These are phyloP conservation scores for Fusarium sulawesiense DNA, from an alignment of 2,329 filamentous ascomycete species.

Conservation along the genomic window DNA sequence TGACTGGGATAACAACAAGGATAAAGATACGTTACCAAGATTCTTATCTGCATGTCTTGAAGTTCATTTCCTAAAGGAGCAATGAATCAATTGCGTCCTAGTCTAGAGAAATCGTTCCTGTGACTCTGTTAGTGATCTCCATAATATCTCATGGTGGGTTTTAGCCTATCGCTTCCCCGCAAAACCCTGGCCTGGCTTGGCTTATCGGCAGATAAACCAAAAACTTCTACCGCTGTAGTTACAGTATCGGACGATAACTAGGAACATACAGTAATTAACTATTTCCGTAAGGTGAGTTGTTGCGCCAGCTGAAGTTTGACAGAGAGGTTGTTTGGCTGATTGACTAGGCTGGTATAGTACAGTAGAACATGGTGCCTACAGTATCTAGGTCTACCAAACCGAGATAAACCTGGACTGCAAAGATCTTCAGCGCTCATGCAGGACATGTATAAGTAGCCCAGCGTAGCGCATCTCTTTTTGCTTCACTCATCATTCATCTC, in stretches of 20 bases:
- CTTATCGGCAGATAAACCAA: constrained; percentile 24
- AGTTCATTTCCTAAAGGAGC: constrained; percentile 19
- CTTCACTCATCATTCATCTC: constrained; percentile 8
- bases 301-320: neutral
- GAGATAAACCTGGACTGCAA: constrained; percentile 2
- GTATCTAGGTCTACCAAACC: neutral
- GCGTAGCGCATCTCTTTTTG: neutral
- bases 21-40: neutral
- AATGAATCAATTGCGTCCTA: constrained; percentile 19
- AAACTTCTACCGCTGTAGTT: constrained; percentile 1
- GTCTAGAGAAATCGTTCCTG: neutral
- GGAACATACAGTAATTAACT: neutral
- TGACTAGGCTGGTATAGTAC: neutral
- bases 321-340: neutral
- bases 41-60: constrained; percentile 19
- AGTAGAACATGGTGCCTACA: neutral
- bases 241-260: neutral
- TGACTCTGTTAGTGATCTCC: constrained; percentile 1
- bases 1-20: neutral
- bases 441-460: constrained; percentile 25
- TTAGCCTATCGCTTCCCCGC: constrained; percentile 24
- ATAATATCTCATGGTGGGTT: neutral
- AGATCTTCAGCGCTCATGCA: constrained; percentile 5
- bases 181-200: constrained; percentile 6
- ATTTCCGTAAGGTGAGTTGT: constrained; percentile 1